A percentile compares a stretch with the other conserved stretches of the same genome.
Evolutionary conservation across 208 protist species (phyloP).

Genomic region (Entamoeba invadens): DNA sequence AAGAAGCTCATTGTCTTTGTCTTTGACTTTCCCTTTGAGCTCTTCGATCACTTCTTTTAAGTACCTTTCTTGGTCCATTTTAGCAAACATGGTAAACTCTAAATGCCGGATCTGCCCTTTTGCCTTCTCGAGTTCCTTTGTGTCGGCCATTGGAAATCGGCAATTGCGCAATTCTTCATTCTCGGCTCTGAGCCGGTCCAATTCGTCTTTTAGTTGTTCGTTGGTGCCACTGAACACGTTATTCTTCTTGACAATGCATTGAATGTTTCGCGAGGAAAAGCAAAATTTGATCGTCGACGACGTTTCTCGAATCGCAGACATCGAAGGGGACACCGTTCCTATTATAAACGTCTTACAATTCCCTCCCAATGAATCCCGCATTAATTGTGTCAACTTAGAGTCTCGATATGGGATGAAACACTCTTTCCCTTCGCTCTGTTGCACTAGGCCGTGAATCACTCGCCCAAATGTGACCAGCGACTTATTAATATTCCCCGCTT

Average conservation of each 20-base stretch:
- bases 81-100: not conserved
- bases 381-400: not conserved
- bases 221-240: not conserved
- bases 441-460: not conserved
- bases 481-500: slow-evolving; percentile 21
- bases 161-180: not conserved
- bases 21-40: not conserved
- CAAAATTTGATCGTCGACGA: not conserved
- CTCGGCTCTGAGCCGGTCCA: not conserved
- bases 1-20: not conserved
- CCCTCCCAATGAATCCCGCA: not conserved
- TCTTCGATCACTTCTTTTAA: not conserved
- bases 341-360: not conserved
- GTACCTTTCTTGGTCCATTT: not conserved
- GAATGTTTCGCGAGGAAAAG: not conserved
- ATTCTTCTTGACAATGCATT: not conserved
- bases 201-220: not conserved
- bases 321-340: not conserved
- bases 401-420: not conserved
- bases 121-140: not conserved
- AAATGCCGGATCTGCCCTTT: not conserved
- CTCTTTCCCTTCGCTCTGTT: not conserved
- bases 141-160: not conserved
- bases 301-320: not conserved
- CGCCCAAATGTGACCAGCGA: slow-evolving; percentile 3